Evolutionary conservation across 352 stramenopile species (phyloP).

Genomic region (Phytophthora niederhauseri): DNA sequence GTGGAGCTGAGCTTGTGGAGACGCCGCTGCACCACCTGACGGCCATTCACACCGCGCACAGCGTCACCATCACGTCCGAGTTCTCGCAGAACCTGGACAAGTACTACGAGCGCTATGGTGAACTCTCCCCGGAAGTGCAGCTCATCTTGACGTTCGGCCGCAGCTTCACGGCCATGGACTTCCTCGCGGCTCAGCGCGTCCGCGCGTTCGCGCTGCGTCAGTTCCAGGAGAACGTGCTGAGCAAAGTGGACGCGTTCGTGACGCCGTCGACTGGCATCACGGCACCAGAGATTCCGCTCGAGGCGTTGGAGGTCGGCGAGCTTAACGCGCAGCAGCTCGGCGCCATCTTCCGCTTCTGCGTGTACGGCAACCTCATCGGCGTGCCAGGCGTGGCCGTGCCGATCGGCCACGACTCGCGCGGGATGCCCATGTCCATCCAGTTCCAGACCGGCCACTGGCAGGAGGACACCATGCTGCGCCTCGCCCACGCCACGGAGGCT

Average conservation of each 20-base stretch:
- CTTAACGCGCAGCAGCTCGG: constrained; percentile 63
- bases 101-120: constrained; percentile 58
- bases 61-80: constrained; percentile 83
- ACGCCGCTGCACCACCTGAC: constrained; percentile 79
- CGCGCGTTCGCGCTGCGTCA: constrained; percentile 82
- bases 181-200: constrained; percentile 86
- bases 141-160: constrained; percentile 77
- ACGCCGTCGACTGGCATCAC: constrained; percentile 82
- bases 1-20: constrained; percentile 76
- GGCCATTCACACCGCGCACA: constrained; percentile 83
- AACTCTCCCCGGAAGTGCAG: constrained; percentile 76
- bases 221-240: constrained; percentile 75
- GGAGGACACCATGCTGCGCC: constrained; percentile 71
- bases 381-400: constrained; percentile 81
- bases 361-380: constrained; percentile 90
- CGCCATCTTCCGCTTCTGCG: constrained; percentile 81
- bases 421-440: constrained; percentile 81
- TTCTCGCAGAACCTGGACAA: constrained; percentile 76
- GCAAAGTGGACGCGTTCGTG: constrained; percentile 90
- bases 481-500: constrained; percentile 62
- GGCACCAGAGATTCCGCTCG: constrained; percentile 67
- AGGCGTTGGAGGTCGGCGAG: constrained; percentile 52
- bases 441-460: constrained; percentile 80
- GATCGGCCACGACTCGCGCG: constrained; percentile 65
- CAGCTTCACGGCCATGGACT: constrained; percentile 73